Base-by-base conservation (phyloP, 208 protist species). In the Acanthamoeba healyi region DNA sequence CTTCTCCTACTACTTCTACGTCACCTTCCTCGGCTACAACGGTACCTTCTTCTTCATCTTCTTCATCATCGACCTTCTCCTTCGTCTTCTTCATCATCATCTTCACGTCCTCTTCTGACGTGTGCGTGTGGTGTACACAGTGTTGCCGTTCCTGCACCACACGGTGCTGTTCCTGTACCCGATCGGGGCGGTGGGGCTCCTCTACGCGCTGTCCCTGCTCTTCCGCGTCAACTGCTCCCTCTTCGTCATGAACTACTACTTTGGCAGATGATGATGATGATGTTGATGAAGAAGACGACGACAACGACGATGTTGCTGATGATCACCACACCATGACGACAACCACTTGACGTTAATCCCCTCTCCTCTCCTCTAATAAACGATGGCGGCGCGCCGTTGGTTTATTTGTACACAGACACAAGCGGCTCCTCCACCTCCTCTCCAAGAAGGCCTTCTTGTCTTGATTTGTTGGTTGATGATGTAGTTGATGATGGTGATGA, bases 1-100 rank as follows among this genome's bases (percentile, higher is more conserved):
- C 38, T 94, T 97, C 82, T 82, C 84, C 74, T 97, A 97, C 94
- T 98, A 98, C 92, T 97, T 97, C 88, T 97, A 98, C 93, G 95
- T 98, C 42, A 97, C 97, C 51, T 97, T 98, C 90, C 77, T 97
- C 34, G 96, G 97, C n/a, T 98, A 98, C 74, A 95, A 95, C 74
- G 96, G 96, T 97, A 86, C 29, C 36, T 24, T 19, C n/a, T n/a
- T n/a, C 36, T 34, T 63, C 26, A 1, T 88, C 61, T 26, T 86
- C 17, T 58, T 56, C 56, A 4, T 86, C 32, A 9, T 86, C 15
- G 9, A 14, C 56, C 36, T 58, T 58, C 36, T 4, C 61, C 51
- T 4, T 88, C 51, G 70, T 88, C n/a, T 6, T 88, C 51, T 65
- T 58, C 51, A 7, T 88, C 51, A 2, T 88, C 12, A 24, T 61